Evolutionary conservation across 2,329 filamentous ascomycete genomes (phyloP), one percentile per base, ranked within the genome.

Genomic region (Claviceps spartinae): DNA sequence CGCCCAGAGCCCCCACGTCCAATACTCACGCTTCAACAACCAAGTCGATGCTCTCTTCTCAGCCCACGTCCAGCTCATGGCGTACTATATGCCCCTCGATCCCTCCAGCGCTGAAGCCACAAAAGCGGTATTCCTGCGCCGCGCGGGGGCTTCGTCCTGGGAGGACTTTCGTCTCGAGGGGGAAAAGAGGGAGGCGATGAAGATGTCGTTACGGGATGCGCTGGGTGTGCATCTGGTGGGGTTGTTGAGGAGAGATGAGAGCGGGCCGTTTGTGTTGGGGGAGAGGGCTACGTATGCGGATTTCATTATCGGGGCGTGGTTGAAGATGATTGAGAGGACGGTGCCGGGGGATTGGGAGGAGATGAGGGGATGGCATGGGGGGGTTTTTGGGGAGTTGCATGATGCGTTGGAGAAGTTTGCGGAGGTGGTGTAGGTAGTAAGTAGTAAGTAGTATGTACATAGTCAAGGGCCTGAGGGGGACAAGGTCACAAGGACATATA

Each of bases 281-380:
- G 47, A 55, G 1, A 59, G 56, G 59, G 66, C 69, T 1, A 72
- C 59, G 45, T 79, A 81, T 65, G 77, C 75, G 1, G 79, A 82
- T 58, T 58, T 79, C 0, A 77, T 81, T 37, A 70, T 82, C 1
- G 78, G 77, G 1, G 75, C 65, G 0, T 82, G 78, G 78, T 52
- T 81, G 60, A 65, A 68, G 5, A 75, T 78, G 71, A 57, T 71
- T 50, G 54, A 57, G 4, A 60, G 42, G 14, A 67, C 65, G 26
- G 58, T 79, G 51, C 70, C 70, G 0, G 54, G 58, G 2, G 76
- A 79, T 53, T 79, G 75, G 75, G 58, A 72, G 54, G 63, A 69
- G 50, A 54, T 76, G 11, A 65, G 58, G 47, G 55, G 59, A 0
- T 81, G 77, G 74, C 71, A 80, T 58, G 67, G 56, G 1, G 75